Evolutionary conservation across 2,329 filamentous ascomycete species (phyloP).

Genomic region (Penicillium sp.): DNA sequence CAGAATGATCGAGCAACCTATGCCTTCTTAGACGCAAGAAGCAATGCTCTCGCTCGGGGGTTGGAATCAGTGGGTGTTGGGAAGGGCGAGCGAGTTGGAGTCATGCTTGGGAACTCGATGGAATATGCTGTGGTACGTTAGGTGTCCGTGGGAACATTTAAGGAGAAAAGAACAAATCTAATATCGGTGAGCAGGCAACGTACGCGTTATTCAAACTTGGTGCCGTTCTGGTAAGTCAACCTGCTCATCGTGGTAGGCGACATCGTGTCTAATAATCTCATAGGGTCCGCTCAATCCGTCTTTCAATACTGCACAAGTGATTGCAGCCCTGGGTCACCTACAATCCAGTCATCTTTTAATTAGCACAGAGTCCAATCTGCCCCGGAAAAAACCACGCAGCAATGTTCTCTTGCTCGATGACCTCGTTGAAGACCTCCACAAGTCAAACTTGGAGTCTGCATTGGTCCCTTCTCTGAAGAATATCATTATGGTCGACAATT

Average conservation of each 20-base stretch:
- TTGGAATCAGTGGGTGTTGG: constrained; percentile 67
- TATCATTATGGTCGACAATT: constrained; percentile 79
- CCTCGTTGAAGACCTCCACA: constrained; percentile 50
- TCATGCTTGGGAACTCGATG: constrained; percentile 79
- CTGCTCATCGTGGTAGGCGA: neutral
- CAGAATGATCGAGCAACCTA: constrained; percentile 71
- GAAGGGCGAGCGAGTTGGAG: constrained; percentile 80
- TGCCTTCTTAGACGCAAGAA: constrained; percentile 68
- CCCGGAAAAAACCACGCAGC: constrained; percentile 60
- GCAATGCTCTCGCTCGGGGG: constrained; percentile 71
- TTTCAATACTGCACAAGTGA: constrained; percentile 77
- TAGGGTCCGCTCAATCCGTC: constrained; percentile 85
- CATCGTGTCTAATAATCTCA: neutral
- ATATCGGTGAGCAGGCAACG: constrained; percentile 48
- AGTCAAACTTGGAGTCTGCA: constrained; percentile 50
- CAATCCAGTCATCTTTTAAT: constrained; percentile 72
- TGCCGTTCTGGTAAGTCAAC: constrained; percentile 66
- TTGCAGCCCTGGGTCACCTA: constrained; percentile 74
- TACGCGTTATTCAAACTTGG: constrained; percentile 94
- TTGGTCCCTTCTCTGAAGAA: constrained; percentile 66
- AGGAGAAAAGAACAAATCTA: neutral
- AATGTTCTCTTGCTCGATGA: constrained; percentile 59
- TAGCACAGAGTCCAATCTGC: constrained; percentile 80
- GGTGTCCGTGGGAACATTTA: no score
- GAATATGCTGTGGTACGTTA: constrained; percentile 71